These are phyloP conservation scores for Omphalotus olearius DNA, from an alignment of 1,284 basidiomycete species.

Conservation along the genomic window DNA sequence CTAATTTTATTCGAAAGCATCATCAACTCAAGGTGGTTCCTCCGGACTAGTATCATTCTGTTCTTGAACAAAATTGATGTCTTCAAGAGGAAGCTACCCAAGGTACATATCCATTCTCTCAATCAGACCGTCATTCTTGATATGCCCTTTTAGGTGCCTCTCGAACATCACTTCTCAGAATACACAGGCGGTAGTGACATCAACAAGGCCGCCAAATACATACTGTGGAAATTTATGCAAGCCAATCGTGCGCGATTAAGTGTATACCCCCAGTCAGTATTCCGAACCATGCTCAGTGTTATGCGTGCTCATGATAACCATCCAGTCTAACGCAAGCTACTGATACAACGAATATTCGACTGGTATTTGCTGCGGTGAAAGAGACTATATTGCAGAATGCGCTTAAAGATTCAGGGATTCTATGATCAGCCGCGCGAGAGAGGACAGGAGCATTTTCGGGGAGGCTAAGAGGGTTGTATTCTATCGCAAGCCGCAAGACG, in stretches of 20 bases:
- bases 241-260: constrained; percentile 86
- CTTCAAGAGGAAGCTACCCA: constrained; percentile 91
- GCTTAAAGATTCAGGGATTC: constrained; percentile 78
- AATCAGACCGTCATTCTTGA: not conserved
- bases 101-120: constrained; percentile 36
- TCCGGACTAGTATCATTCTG: constrained; percentile 87
- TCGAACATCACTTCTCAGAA: constrained; percentile 91
- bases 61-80: constrained; percentile 97
- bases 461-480: no score
- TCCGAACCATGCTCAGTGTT: constrained; percentile 6
- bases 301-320: not conserved
- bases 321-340: constrained; percentile 75
- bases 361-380: constrained; percentile 96
- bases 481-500: no score
- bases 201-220: constrained; percentile 98
- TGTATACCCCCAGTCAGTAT: constrained; percentile 87
- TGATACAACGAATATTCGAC: constrained; percentile 77
- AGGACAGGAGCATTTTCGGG: no score
- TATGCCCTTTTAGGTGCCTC: constrained; percentile 49
- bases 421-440: constrained; percentile 28
- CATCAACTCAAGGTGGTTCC: constrained; percentile 98
- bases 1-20: constrained; percentile 93
- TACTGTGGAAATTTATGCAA: constrained; percentile 96
- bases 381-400: constrained; percentile 95
- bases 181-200: constrained; percentile 93